A percentile compares a stretch with the other conserved stretches of the same genome.
Evolutionary conservation across 2,329 filamentous ascomycete species (phyloP).

Genomic region (Stemphylium lycopersici): DNA sequence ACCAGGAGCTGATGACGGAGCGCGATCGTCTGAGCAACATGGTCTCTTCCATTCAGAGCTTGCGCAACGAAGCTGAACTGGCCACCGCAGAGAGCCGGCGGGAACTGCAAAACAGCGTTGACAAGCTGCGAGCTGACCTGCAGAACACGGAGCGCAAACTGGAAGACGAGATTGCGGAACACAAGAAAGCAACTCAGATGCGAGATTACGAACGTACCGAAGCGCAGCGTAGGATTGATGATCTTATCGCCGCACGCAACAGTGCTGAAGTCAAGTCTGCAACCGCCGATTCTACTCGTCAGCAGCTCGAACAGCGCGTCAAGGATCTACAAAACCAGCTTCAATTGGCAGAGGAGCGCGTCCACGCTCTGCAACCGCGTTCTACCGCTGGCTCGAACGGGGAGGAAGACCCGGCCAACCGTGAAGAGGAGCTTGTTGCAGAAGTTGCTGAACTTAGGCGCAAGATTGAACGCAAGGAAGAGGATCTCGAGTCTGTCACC

Average conservation of each 20-base stretch:
- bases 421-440: conserved; percentile 79
- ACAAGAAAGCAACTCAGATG: conserved; percentile 79
- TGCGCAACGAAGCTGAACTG: conserved; percentile 91
- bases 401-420: conserved; percentile 64
- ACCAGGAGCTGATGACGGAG: conserved; percentile 82
- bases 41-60: conserved; percentile 81
- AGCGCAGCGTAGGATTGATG: conserved; percentile 88
- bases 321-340: conserved; percentile 89
- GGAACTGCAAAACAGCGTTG: conserved; percentile 77
- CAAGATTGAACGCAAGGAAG: conserved; percentile 79
- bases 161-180: conserved; percentile 80
- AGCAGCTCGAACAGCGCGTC: conserved; percentile 86
- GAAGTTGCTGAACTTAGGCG: conserved; percentile 87
- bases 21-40: conserved; percentile 82
- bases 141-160: conserved; percentile 81
- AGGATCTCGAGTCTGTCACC: conserved; percentile 81
- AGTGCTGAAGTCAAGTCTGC: conserved; percentile 86
- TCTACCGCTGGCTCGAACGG: conserved; percentile 55
- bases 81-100: conserved; percentile 81
- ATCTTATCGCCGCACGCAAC: conserved; percentile 79
- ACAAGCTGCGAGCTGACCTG: conserved; percentile 80
- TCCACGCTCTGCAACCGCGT: conserved; percentile 80
- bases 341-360: conserved; percentile 85
- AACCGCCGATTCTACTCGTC: conserved; percentile 82
- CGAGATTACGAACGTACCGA: conserved; percentile 92